Base-by-base conservation (phyloP, 768 basidiomycete species). In the Lactarius vividus region DNA sequence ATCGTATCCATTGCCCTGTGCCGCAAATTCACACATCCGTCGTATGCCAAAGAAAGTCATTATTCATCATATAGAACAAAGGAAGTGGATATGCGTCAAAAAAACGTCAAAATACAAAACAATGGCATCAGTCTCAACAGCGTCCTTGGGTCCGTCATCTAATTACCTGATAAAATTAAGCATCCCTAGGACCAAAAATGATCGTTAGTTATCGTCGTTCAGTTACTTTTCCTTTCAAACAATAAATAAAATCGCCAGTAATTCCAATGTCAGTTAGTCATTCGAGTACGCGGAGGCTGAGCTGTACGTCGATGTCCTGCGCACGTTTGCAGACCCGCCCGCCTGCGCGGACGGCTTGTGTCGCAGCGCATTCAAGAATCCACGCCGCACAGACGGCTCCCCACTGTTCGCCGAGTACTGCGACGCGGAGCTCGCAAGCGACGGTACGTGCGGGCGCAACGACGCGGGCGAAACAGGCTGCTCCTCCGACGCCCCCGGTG, bases 391-490 rank as follows among this genome's bases (percentile, higher is more conserved):
- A 13, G 70, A 73, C 49, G 78, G 77, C 67, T 80, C 79, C 10
- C 74, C 78, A 65, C 76, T 80, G 63, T 73, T 76, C 11, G 74
- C 72, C n/a, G 79, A 79, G 66, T 79, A 79, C 39, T 74, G 64
- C 15, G 78, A 79, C 26, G 65, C 71, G 9, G 77, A 73, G 70
- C 76, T 78, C 65, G 76, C 69, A 37, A 73, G 75, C 10, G 78
- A 77, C 40, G 71, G 71, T 67, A 71, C 71, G 39, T 72, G 71
- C 7, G 42, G 52, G 13, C 71, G 61, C 53, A 20, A 35, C n/a
- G 68, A 66, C n/a, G 52, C 37, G 26, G 59, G 61, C 29, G 63
- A 37, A 28, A 26, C 31, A 15, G 49, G 35, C 44, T 35, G 65
- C 35, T 37, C 8, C 35, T 33, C 42, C 13, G 31, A 0, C 4